Evolutionary conservation across 2,329 filamentous ascomycete species (phyloP), one percentile per base, ranked within the genome.

Genomic region (Microascus cirrosus): DNA sequence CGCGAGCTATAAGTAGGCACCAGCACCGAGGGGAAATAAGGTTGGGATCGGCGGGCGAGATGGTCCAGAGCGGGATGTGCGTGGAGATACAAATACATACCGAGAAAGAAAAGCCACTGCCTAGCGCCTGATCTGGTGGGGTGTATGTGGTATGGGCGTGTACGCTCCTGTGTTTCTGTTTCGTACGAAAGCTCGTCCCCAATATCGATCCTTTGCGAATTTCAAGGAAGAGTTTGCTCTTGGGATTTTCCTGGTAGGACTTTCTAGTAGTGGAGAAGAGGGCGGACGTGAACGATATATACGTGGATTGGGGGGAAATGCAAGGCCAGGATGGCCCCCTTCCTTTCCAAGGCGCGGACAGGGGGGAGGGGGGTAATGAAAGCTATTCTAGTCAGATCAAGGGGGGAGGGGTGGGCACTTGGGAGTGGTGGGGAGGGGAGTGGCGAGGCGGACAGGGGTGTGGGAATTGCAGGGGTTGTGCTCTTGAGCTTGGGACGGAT

Each of bases 21-120:
- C 53, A 25, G 35, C 34, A 35, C 24, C n/a, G 36, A 45, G 25
- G 32, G 54, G 42, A 53, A 51, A 36, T 52, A 52, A 52, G 55
- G 55, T 57, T 57, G 55, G 48, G 55, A 57, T 57, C 55, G 45
- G 45, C 55, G 22, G 45, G 18, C 10, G 22, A n/a, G 35, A 18
- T 39, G 36, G 11, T 12, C 36, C 36, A 39, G 34, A 10, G 42
- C 15, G 20, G 42, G 42, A 48, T 13, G 15, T 10, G 42, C 42
- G 20, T n/a, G 20, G n/a, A 48, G 8, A 55, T 45, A 35, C 54
- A 24, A 52, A 22, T 52, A 36, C 50, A 50, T 50, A 50, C 22
- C 24, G 13, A 52, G 24, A 48, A 20, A 48, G 42, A 39, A 39
- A 18, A 39, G 36, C 36, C 18, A 39, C 12, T 39, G 36, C 36